A percentile compares a stretch with the other conserved stretches of the same genome.
Conservation (phyloP, 257 asterid species). For the Plantago major region DNA sequence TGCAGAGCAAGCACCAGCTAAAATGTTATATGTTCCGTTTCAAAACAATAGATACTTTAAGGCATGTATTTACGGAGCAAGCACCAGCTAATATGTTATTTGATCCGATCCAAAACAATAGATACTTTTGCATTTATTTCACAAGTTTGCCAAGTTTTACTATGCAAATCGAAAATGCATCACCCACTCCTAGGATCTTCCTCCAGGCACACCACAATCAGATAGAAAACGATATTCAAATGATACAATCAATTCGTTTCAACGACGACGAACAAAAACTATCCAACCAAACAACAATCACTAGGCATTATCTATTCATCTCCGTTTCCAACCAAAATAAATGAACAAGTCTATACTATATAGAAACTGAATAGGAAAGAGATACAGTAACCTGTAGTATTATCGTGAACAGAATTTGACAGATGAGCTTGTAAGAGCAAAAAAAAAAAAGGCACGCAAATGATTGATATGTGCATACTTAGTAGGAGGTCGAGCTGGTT, state of each 20-base stretch:
- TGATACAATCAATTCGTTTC: neutral
- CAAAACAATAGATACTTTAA: too few species aligned
- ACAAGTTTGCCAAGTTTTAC: too few species aligned
- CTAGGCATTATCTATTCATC: neutral
- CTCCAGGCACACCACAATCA: too few species aligned
- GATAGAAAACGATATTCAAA: too few species aligned
- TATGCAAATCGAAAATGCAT: too few species aligned
- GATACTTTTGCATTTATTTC: too few species aligned
- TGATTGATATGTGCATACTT: conserved; percentile 36
- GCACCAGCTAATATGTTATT: too few species aligned
- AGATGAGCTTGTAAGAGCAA: neutral
- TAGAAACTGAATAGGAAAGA: neutral
- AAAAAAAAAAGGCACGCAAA: neutral
- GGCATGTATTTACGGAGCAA: too few species aligned
- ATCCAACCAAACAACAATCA: neutral
- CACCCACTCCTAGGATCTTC: too few species aligned
- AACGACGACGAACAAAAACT: neutral
- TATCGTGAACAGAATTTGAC: neutral
- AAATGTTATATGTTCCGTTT: too few species aligned
- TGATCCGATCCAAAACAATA: too few species aligned
- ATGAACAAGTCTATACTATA: neutral
- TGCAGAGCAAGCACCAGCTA: too few species aligned
- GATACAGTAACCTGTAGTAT: neutral
- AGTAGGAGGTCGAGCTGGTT: conserved; percentile 65
- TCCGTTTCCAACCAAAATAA: neutral